Evolutionary conservation across 148 eudicot species (phyloP).

Genomic region (Fallopia convolvulus): DNA sequence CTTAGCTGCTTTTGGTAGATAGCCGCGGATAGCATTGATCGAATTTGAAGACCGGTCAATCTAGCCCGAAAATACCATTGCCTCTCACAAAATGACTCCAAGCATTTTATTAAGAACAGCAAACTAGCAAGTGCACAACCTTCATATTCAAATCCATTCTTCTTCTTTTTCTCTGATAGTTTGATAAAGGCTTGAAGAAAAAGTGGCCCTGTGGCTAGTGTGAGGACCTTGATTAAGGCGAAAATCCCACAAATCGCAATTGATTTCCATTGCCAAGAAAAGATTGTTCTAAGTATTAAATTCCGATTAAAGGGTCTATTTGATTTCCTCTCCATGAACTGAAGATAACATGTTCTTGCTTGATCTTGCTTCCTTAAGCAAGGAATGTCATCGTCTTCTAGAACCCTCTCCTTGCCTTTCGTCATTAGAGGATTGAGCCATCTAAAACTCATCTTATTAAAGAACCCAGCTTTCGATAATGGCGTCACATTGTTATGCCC

Average conservation of each 20-base stretch:
- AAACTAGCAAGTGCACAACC: conserved; percentile 25
- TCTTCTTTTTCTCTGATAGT: conserved; percentile 15
- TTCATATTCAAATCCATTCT: conserved; percentile 22
- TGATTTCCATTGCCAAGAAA: conserved; percentile 37
- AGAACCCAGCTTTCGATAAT: conserved; percentile 32
- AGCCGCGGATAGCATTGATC: conserved; percentile 44
- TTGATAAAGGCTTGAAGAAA: conserved; percentile 42
- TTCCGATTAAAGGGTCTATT: background rate
- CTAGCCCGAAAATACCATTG: conserved; percentile 43
- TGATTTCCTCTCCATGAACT: conserved; percentile 28
- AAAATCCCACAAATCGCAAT: conserved; percentile 36
- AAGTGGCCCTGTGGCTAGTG: conserved; percentile 45
- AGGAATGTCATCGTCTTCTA: conserved; percentile 44
- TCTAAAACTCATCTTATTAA: conserved; percentile 48
- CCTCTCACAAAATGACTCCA: conserved; percentile 51
- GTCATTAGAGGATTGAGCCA: conserved; percentile 57
- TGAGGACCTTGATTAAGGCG: conserved; percentile 42
- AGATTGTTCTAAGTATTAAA: conserved; percentile 19
- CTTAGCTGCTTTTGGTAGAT: conserved; percentile 49
- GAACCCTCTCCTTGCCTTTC: conserved; percentile 32
- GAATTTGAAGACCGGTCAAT: conserved; percentile 41
- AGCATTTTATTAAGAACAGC: conserved; percentile 29
- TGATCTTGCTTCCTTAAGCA: conserved; percentile 27
- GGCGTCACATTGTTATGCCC: conserved; percentile 23
- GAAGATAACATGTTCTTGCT: conserved; percentile 33